Percentiles rank a stretch among this genome's conserved stretches.
These are phyloP conservation scores for Taxillus chinensis DNA, from an alignment of 164 flowering plant genomes.

Conservation along the genomic window DNA sequence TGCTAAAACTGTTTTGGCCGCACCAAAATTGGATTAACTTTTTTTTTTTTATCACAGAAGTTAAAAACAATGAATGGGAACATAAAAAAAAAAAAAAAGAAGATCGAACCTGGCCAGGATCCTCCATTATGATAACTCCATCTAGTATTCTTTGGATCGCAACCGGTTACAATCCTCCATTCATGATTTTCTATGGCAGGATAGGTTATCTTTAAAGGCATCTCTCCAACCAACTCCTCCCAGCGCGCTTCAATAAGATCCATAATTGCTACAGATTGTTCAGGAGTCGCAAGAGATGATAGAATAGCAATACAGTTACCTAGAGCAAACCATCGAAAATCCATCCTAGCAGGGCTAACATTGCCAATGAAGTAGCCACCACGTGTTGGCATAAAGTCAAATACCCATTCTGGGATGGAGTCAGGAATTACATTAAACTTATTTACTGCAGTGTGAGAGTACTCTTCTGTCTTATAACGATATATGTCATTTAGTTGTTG, in stretches of 20 bases:
- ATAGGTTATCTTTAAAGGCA: constrained; percentile 9
- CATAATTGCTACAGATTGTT: constrained; percentile 10
- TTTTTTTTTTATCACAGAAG: too few relatives aligned
- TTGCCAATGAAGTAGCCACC: constrained; percentile 13
- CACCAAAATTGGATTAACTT: too few relatives aligned
- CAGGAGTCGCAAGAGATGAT: constrained; percentile 10
- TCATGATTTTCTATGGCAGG: constrained; percentile 10
- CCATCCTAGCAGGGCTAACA: constrained; percentile 9
- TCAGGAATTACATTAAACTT: constrained; percentile 12
- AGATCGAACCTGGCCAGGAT: constrained; percentile 9
- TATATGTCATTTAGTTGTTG: constrained; percentile 10
- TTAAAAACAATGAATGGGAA: background rate
- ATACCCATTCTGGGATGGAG: constrained; percentile 12
- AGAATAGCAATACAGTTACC: constrained; percentile 12
- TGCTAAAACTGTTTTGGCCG: too few relatives aligned
- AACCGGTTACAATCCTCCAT: constrained; percentile 12
- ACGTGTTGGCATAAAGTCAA: constrained; percentile 9
- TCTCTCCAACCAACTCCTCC: constrained; percentile 10
- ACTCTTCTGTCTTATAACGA: constrained; percentile 11
- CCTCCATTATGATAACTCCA: constrained; percentile 14
- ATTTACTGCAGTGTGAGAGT: constrained; percentile 11
- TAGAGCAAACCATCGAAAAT: constrained; percentile 10
- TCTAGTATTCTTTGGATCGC: constrained; percentile 12
- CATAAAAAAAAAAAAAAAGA: background rate
- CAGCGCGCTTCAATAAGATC: constrained; percentile 10